Conservation (phyloP, 805 yeast genomes). For the Komagataella ulmi region DNA sequence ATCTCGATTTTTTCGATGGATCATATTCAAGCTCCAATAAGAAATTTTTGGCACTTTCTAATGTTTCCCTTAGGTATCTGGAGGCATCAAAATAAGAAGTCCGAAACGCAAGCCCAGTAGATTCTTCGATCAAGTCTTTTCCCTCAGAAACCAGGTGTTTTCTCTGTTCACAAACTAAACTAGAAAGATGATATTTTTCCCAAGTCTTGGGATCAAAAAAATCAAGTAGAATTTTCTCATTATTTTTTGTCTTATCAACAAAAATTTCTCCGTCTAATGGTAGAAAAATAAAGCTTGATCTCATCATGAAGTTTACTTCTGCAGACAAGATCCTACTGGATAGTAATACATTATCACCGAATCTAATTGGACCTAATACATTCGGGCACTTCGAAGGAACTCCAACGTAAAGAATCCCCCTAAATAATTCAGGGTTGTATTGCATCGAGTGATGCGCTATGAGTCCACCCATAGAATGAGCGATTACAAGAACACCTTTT, state of each 20-base stretch:
- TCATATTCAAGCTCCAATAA: conserved; percentile 41
- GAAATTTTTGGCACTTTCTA: conserved; percentile 46
- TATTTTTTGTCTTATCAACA: conserved; percentile 38
- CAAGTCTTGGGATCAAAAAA: conserved; percentile 72
- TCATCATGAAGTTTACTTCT: conserved; percentile 79
- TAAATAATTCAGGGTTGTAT: conserved; percentile 47
- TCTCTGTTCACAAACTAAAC: conserved; percentile 41
- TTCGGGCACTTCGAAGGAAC: conserved; percentile 76
- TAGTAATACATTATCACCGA: conserved; percentile 68
- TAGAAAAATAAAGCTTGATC: conserved; percentile 67
- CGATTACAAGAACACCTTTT: conserved; percentile 56
- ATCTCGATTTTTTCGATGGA: conserved; percentile 27
- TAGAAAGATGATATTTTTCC: conserved; percentile 65
- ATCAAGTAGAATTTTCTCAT: conserved; percentile 51
- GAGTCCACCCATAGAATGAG: conserved; percentile 93
- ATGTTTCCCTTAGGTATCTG: conserved; percentile 47
- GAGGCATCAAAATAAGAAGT: conserved; percentile 44
- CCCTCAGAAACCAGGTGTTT: conserved; percentile 7
- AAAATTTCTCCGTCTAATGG: conserved; percentile 71
- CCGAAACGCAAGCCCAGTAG: conserved; percentile 7
- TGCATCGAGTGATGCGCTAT: conserved; percentile 73
- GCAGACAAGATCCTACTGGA: conserved; percentile 65
- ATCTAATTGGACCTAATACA: conserved; percentile 73
- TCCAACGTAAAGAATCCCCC: conserved; percentile 75
- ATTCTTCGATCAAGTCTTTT: not conserved